Evolutionary conservation across 2,329 filamentous ascomycete species (phyloP).

Genomic region (Biscogniauxia marginata): DNA sequence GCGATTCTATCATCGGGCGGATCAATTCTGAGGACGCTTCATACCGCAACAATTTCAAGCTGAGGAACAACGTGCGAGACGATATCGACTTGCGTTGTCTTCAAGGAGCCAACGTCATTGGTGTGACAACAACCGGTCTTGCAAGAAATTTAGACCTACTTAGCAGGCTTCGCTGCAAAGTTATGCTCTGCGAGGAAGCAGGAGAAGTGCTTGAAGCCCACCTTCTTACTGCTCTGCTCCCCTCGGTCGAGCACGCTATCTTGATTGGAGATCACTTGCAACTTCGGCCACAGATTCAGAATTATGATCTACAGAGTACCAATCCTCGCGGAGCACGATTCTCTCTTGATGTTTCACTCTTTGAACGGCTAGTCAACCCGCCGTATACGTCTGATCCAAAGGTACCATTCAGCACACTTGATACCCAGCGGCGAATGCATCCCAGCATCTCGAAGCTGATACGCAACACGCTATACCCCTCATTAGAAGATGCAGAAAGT

Average conservation of each 20-base stretch:
- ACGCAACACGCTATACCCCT: conserved; percentile 51
- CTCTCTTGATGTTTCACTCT: conserved; percentile 58
- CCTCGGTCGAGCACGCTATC: conserved; percentile 59
- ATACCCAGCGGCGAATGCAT: conserved; percentile 59
- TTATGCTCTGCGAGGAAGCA: conserved; percentile 67
- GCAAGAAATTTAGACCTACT: conserved; percentile 51
- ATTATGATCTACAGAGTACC: conserved; percentile 52
- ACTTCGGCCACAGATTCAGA: conserved; percentile 57
- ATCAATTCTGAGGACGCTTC: conserved; percentile 5
- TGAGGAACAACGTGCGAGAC: conserved; percentile 19
- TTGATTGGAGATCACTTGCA: conserved; percentile 65
- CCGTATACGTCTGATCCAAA: conserved; percentile 19
- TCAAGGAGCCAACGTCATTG: conserved; percentile 47
- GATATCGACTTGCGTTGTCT: conserved; percentile 40
- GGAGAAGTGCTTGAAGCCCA: conserved; percentile 67
- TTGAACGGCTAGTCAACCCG: conserved; percentile 53
- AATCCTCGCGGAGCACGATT: conserved; percentile 48
- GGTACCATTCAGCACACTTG: conserved; percentile 37
- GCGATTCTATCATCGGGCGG: conserved; percentile 15
- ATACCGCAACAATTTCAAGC: conserved; percentile 13
- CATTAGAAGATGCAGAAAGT: conserved; percentile 46
- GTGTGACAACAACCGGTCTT: conserved; percentile 59
- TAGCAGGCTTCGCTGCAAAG: conserved; percentile 48
- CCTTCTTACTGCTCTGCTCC: conserved; percentile 57
- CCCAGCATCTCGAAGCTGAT: conserved; percentile 55